Evolutionary conservation across 768 basidiomycete species (phyloP).

Genomic region (Nevesoporus exiguus): DNA sequence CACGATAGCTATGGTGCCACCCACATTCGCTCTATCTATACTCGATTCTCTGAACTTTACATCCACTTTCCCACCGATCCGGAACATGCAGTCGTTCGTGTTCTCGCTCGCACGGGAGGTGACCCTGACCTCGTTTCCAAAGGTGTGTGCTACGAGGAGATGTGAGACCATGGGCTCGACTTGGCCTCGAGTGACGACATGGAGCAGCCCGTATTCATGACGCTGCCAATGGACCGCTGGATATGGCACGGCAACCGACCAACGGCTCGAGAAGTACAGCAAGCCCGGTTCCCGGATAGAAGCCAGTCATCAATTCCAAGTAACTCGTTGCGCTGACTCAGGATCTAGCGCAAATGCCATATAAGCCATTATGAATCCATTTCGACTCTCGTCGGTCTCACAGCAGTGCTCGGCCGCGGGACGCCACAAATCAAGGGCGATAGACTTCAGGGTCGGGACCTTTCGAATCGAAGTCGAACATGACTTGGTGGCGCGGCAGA

Average conservation of each 20-base stretch:
- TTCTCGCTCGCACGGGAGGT: constrained; percentile 12
- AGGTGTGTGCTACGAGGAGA: background rate
- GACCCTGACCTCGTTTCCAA: constrained; percentile 18
- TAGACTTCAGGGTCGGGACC: constrained; percentile 15
- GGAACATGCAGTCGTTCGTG: constrained; percentile 7
- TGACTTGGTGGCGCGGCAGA: background rate
- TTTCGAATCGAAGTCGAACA: background rate
- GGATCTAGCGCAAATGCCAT: background rate
- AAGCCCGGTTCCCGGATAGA: background rate
- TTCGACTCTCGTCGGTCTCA: background rate
- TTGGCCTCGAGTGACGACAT: background rate
- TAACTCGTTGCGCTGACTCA: background rate
- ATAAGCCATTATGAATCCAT: constrained; percentile 7
- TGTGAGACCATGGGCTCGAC: constrained; percentile 2
- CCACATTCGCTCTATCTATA: constrained; percentile 1
- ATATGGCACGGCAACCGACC: background rate
- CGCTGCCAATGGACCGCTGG: background rate
- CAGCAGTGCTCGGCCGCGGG: constrained; percentile 13
- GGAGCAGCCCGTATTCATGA: background rate
- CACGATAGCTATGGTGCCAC: constrained; percentile 2
- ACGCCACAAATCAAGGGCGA: constrained; percentile 12
- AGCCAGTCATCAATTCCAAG: background rate
- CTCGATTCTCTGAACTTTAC: background rate
- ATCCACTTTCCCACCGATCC: constrained; percentile 4
- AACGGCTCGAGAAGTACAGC: constrained; percentile 7